phyloP scores from a whole-genome alignment of 768 basidiomycete species.

The Tylopilus felleus region DNA sequence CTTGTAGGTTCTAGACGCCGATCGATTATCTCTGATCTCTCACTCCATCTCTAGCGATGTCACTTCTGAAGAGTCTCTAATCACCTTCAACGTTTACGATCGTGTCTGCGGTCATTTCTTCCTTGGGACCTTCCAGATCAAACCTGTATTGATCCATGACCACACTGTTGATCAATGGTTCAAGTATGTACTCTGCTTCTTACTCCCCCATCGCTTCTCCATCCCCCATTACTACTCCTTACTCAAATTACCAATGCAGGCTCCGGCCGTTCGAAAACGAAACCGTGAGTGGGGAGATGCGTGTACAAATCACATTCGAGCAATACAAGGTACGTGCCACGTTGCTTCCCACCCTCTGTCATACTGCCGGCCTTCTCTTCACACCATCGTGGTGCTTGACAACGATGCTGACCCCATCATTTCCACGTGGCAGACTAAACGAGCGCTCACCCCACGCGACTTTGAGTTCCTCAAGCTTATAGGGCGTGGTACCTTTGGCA shows the following conservation, averaged over 20 bases:
- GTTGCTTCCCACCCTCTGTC: constrained; percentile 25
- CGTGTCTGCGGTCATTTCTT: constrained; percentile 81
- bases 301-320: constrained; percentile 92
- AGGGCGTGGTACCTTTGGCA: constrained; percentile 96
- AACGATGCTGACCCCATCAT: constrained; percentile 14
- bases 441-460: constrained; percentile 86
- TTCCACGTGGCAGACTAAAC: constrained; percentile 60
- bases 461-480: constrained; percentile 99
- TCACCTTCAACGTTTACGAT: constrained; percentile 92
- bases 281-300: constrained; percentile 86
- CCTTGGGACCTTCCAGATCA: constrained; percentile 87
- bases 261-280: constrained; percentile 77
- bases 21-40: constrained; percentile 17
- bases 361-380: constrained; percentile 23
- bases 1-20: constrained; percentile 63
- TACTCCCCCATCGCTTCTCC: constrained; percentile 12
- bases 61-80: constrained; percentile 77
- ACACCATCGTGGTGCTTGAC: constrained; percentile 22
- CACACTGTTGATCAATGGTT: constrained; percentile 97
- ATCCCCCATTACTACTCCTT: constrained; percentile 9
- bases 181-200: constrained; percentile 57
- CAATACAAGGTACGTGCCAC: constrained; percentile 65
- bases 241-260: constrained; percentile 37
- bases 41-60: constrained; percentile 68
- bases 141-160: constrained; percentile 87